A percentile compares a stretch with the other conserved stretches of the same genome.
phyloP scores from a whole-genome alignment of 768 basidiomycete genomes.

The Pluteus cervinus region DNA sequence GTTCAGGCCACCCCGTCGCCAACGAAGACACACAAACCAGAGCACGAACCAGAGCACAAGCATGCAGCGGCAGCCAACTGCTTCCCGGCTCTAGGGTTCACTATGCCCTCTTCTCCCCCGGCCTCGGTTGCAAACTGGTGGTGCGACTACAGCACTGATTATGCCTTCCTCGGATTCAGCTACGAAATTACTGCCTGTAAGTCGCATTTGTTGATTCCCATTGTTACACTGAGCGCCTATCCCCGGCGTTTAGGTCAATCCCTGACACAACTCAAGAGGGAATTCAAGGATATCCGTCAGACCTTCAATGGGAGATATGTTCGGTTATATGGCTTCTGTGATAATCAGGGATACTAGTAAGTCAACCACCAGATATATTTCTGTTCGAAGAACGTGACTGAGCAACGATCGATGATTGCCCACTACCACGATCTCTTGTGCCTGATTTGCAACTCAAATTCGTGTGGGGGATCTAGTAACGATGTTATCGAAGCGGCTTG shows the following conservation, averaged over 20 bases:
- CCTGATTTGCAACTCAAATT: no score
- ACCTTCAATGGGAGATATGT: conserved; percentile 63
- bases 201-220: conserved; percentile 11
- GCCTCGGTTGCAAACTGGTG: conserved; percentile 47
- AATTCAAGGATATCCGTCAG: conserved; percentile 55
- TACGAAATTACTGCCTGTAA: conserved; percentile 66
- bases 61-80: conserved; percentile 23
- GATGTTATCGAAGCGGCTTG: conserved; percentile 65
- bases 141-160: conserved; percentile 60
- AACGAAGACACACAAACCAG: no score
- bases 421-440: no score
- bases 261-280: conserved; percentile 36
- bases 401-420: no score
- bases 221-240: conserved; percentile 1
- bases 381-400: no score
- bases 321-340: conserved; percentile 47
- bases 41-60: not conserved
- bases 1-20: no score
- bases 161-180: conserved; percentile 73
- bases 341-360: conserved; percentile 40
- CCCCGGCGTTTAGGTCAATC: conserved; percentile 46
- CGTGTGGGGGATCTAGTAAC: conserved; percentile 37
- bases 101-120: conserved; percentile 48
- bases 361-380: no score
- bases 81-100: conserved; percentile 40